phyloP scores from a whole-genome alignment of 2,329 filamentous ascomycete genomes.

The Colletotrichum lentis region DNA sequence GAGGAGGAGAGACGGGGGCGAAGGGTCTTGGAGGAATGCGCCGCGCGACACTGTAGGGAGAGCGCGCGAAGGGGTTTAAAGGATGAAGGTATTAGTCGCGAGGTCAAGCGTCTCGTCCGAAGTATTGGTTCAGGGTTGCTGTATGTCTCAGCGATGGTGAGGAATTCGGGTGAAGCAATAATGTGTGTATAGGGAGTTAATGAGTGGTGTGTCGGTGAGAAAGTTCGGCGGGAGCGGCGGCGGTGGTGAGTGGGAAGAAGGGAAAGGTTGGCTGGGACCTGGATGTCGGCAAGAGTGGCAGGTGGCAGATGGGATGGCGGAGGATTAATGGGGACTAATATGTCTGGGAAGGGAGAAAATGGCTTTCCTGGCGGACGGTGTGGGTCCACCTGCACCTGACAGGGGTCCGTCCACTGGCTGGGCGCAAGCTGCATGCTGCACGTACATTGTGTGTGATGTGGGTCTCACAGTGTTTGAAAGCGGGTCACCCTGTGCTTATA shows the following conservation, averaged over 20 bases:
- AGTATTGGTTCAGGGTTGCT: constrained; percentile 13
- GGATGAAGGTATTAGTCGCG: constrained; percentile 20
- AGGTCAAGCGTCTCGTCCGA: neutral
- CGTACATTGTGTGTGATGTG: constrained; percentile 13
- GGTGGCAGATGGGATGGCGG: constrained; percentile 33
- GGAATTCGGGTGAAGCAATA: constrained; percentile 19
- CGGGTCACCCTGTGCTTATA: neutral
- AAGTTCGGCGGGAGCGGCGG: constrained; percentile 22
- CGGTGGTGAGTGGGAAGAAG: constrained; percentile 31
- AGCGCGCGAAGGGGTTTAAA: constrained; percentile 23
- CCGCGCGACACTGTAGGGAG: constrained; percentile 12
- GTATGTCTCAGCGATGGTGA: constrained; percentile 15
- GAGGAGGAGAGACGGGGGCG: constrained; percentile 6
- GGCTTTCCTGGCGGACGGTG: constrained; percentile 6
- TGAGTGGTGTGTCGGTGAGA: constrained; percentile 29
- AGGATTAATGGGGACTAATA: constrained; percentile 11
- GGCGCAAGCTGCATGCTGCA: constrained; percentile 35
- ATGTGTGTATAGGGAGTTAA: constrained; percentile 13
- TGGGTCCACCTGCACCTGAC: constrained; percentile 24
- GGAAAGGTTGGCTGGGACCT: constrained; percentile 37
- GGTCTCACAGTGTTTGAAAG: constrained; percentile 25
- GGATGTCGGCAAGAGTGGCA: constrained; percentile 36
- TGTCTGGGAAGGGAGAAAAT: constrained; percentile 19
- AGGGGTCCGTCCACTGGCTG: constrained; percentile 30
- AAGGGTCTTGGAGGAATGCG: constrained; percentile 29